phyloP scores from a whole-genome alignment of 164 flowering plant species.

The Macadamia tetraphylla region DNA sequence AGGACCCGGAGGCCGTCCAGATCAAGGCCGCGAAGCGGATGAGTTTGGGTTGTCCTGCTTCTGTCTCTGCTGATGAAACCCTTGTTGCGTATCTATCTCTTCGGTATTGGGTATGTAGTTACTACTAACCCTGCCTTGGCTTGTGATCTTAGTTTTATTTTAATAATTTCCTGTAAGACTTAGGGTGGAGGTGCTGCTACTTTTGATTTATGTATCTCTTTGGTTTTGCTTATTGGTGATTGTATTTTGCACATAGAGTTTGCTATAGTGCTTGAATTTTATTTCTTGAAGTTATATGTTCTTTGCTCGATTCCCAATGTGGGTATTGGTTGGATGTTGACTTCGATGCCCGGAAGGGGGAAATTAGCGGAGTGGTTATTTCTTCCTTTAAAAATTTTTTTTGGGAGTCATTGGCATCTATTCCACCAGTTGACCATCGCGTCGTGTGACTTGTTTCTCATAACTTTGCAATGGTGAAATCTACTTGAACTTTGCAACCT shows the following conservation, averaged over 20 bases:
- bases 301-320: not conserved
- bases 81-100: slow-evolving; percentile 63
- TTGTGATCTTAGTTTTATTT: not conserved
- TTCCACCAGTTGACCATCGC: not conserved
- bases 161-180: too few species aligned
- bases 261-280: not conserved
- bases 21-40: slow-evolving; percentile 87
- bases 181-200: too few species aligned
- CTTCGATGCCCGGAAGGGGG: not conserved
- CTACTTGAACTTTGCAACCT: not conserved
- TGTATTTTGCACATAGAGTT: not conserved
- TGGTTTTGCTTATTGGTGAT: not conserved
- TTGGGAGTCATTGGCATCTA: not conserved
- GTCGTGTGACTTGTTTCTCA: too few species aligned
- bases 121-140: not conserved
- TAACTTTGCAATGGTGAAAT: not conserved
- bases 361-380: not conserved
- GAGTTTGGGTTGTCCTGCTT: slow-evolving; percentile 61
- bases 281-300: not conserved
- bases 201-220: not conserved
- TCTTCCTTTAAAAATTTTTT: too few species aligned
- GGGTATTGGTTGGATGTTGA: not conserved
- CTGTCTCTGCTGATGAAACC: slow-evolving; percentile 30
- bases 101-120: slow-evolving; percentile 70
- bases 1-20: slow-evolving; percentile 77